phyloP scores from a whole-genome alignment of 2,329 filamentous ascomycete species.

The Beauveria varroae region DNA sequence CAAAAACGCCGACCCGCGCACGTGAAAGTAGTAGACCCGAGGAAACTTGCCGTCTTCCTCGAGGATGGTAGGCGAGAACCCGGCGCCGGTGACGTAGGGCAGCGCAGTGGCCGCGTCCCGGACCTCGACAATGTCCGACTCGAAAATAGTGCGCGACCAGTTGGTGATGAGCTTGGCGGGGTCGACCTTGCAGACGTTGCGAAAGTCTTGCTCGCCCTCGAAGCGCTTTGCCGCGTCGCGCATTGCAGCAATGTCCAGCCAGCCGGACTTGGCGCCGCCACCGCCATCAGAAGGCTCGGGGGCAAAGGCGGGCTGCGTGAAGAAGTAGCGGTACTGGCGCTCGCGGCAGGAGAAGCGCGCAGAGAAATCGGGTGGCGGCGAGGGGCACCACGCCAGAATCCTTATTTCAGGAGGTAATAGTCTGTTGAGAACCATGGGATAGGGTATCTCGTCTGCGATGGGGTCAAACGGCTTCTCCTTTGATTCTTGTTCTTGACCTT shows the following conservation, averaged over 20 bases:
- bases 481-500: slow-evolving; percentile 19
- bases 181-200: slow-evolving; percentile 95
- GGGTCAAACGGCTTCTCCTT: slow-evolving; percentile 46
- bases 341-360: slow-evolving; percentile 91
- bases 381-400: slow-evolving; percentile 86
- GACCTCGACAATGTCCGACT: slow-evolving; percentile 70
- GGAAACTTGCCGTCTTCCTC: slow-evolving; percentile 27
- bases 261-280: slow-evolving; percentile 49
- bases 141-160: slow-evolving; percentile 71
- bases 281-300: slow-evolving; percentile 40
- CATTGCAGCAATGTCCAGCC: slow-evolving; percentile 86
- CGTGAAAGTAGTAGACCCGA: slow-evolving; percentile 79
- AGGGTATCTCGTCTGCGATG: slow-evolving; percentile 73
- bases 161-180: slow-evolving; percentile 81
- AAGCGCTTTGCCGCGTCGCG: slow-evolving; percentile 69
- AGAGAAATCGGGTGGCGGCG: slow-evolving; percentile 71
- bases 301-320: slow-evolving; percentile 83
- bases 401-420: slow-evolving; percentile 85
- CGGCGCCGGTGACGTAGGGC: slow-evolving; percentile 43
- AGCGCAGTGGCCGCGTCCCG: slow-evolving; percentile 44
- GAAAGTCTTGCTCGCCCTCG: slow-evolving; percentile 83
- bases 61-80: slow-evolving; percentile 23
- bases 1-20: slow-evolving; percentile 86
- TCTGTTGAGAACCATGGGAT: slow-evolving; percentile 76
- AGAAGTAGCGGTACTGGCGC: slow-evolving; percentile 92